Conservation (phyloP, 169 alveolate species). For the Theileria orientalis region DNA sequence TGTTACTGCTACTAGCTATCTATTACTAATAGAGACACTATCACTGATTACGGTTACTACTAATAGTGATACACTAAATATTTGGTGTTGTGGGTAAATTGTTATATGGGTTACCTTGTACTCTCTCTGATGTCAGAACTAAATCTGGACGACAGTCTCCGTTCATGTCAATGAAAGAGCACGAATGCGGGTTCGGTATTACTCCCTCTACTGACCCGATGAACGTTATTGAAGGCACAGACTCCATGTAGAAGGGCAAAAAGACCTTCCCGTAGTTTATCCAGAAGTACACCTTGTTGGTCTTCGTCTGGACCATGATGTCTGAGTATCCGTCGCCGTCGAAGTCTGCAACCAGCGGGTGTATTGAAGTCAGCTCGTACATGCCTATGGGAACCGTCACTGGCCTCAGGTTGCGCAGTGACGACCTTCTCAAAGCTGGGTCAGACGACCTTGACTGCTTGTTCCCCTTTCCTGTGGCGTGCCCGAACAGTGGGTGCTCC, state of each 20-base stretch:
- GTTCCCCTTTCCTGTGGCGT: neutral
- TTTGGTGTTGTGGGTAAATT: too few species aligned
- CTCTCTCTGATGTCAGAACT: constrained; percentile 70
- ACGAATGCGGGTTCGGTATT: constrained; percentile 77
- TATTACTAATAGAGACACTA: too few species aligned
- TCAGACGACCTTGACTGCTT: neutral
- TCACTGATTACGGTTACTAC: too few species aligned
- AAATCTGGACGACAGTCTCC: constrained; percentile 85
- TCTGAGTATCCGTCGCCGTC: constrained; percentile 82
- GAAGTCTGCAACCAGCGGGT: constrained; percentile 79
- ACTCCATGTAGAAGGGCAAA: constrained; percentile 54
- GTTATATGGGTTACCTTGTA: too few species aligned
- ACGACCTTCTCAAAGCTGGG: constrained; percentile 17
- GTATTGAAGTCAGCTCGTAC: constrained; percentile 66
- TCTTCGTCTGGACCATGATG: constrained; percentile 66
- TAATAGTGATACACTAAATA: too few species aligned
- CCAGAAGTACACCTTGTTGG: constrained; percentile 68
- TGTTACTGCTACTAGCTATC: too few species aligned
- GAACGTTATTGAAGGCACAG: constrained; percentile 32
- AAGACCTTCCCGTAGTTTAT: constrained; percentile 51
- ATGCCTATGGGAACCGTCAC: neutral
- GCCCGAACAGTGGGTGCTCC: neutral
- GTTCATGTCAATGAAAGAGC: constrained; percentile 81
- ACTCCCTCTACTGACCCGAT: constrained; percentile 47
- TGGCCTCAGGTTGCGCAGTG: neutral